Percentiles rank a stretch among this genome's conserved stretches.
Conservation (phyloP, 345 rosid species). For the Pugionium dolabratum region DNA sequence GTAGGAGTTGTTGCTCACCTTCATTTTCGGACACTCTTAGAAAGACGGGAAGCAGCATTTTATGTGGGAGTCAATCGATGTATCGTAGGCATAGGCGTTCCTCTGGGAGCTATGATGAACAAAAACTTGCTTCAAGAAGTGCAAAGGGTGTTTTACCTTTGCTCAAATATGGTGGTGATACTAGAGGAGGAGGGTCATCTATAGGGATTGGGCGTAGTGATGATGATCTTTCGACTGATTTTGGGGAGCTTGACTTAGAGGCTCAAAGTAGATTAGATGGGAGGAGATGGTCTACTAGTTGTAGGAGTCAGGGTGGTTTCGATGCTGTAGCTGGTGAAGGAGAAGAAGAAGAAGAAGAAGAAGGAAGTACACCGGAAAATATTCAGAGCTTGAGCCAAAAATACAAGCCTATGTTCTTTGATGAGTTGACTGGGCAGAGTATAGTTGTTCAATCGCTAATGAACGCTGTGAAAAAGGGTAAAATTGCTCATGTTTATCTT, state of each 20-base stretch:
- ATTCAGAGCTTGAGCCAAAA: constrained; percentile 77
- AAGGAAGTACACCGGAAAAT: constrained; percentile 60
- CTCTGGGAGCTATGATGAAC: constrained; percentile 47
- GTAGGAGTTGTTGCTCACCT: constrained; percentile 82
- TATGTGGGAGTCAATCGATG: constrained; percentile 70
- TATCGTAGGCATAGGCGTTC: constrained; percentile 53
- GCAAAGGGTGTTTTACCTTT: constrained; percentile 70
- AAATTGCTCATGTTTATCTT: constrained; percentile 80
- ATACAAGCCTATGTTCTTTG: constrained; percentile 79
- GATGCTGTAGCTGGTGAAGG: constrained; percentile 55
- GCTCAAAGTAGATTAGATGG: constrained; percentile 97
- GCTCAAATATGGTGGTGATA: constrained; percentile 57
- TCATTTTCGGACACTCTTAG: constrained; percentile 85
- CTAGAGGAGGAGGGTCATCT: constrained; percentile 71
- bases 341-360: constrained; percentile 50
- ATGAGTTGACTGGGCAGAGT: constrained; percentile 83
- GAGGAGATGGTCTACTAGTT: constrained; percentile 83
- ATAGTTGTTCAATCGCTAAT: constrained; percentile 69
- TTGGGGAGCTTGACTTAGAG: constrained; percentile 88
- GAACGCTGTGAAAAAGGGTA: constrained; percentile 64
- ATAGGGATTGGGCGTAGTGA: constrained; percentile 66
- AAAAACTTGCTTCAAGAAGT: constrained; percentile 56
- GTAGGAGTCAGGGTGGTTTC: constrained; percentile 70
- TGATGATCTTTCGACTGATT: constrained; percentile 81
- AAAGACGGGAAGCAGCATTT: constrained; percentile 74